Conservation (phyloP, 2,329 filamentous ascomycete species). For the Trichoderma semiorbis region DNA sequence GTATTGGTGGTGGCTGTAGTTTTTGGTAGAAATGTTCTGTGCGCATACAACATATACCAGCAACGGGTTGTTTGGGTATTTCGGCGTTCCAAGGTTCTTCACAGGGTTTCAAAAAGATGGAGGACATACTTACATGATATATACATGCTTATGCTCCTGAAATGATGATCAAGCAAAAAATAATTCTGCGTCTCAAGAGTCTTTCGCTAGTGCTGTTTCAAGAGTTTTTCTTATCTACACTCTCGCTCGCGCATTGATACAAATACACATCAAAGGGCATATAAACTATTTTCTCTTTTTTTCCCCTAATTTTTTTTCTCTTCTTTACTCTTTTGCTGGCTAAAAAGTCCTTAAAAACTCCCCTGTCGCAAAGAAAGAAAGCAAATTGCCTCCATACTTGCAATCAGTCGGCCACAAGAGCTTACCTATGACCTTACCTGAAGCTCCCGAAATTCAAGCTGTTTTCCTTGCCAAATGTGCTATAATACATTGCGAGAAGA, state of each 20-base stretch:
- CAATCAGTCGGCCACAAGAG: conserved; percentile 37
- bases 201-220: neutral
- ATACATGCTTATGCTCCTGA: conserved; percentile 28
- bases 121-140: conserved; percentile 19
- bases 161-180: conserved; percentile 25
- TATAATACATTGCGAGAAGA: conserved; percentile 27
- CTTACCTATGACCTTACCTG: conserved; percentile 58
- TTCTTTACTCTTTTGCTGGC: neutral
- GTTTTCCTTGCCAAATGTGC: conserved; percentile 22
- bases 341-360: conserved; percentile 22
- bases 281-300: neutral
- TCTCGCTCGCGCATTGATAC: neutral
- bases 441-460: neutral
- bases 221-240: neutral
- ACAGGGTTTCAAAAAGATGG: conserved; percentile 29
- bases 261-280: neutral
- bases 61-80: conserved; percentile 32
- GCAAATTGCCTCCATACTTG: conserved; percentile 13
- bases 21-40: conserved; percentile 23
- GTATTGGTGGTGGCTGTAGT: conserved; percentile 14
- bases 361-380: neutral
- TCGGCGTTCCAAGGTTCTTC: conserved; percentile 34
- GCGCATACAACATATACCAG: conserved; percentile 36
- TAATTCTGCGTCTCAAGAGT: neutral
- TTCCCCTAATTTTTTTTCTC: neutral